Evolutionary conservation across 805 yeast species (phyloP), one percentile per base, ranked within the genome.

Genomic region (Sungouiozyma intestinalis): DNA sequence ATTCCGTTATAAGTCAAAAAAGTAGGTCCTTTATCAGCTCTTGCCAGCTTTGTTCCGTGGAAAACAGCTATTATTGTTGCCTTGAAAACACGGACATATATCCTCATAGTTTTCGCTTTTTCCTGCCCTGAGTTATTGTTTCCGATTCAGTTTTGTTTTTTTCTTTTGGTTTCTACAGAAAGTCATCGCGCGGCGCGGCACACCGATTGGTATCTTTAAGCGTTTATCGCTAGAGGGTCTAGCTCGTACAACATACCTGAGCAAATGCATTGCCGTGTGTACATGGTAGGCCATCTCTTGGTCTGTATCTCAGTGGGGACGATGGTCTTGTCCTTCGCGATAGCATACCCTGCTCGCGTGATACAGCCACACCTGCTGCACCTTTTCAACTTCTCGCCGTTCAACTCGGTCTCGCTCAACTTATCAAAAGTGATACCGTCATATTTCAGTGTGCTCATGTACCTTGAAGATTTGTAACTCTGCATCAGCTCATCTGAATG

Each of bases 301-400:
- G 64, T 59, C 8, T 56, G 56, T 3, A 59, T 57, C 38, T 52
- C 45, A 19, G 63, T 59, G 9, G 64, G 53, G n/a, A 62, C 55
- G 38, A 57, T 48, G 3, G 66, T 63, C 24, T 58, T 62, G 11
- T 62, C 65, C 20, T 44, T 47, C 8, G 56, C 45, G 4, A 58
- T 56, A 14, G 55, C 48, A 11, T 62, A 60, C 16, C 66, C 65
- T 2, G 66, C 64, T 33, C 62, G 48, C 3, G 72, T 67, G 6
- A 68, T 56, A 31, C 71, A 65, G 3, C 79, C 79, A 55, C 84
- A 77, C 39, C 81, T 62, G 18, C 70, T 64, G 52, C 84, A 77
- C 34, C 65, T 60, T 39, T 76, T 66, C 8, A 67, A 41, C 35
- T 55, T 60, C 4, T 50, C 52, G 16, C 50, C 51, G 7, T 45